Conservation (phyloP, 805 yeast species). For the Candida mattraensis region DNA sequence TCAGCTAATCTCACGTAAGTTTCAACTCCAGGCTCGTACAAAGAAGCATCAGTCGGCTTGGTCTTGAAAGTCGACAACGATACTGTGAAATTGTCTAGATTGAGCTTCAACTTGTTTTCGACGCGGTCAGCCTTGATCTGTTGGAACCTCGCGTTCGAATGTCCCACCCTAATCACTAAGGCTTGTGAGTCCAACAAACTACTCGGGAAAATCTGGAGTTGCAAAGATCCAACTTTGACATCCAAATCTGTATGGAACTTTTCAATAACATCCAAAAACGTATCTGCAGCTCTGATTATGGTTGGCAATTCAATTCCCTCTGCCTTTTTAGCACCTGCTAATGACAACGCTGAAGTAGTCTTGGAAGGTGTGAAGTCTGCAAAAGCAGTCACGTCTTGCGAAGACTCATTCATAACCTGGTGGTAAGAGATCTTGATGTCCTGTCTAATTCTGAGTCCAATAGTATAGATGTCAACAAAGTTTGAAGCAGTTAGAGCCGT, state of each 20-base stretch:
- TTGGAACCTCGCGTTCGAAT: slow-evolving; percentile 51
- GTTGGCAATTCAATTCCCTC: background rate
- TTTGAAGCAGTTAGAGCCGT: slow-evolving; percentile 88
- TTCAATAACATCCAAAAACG: slow-evolving; percentile 30
- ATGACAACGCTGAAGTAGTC: slow-evolving; percentile 1
- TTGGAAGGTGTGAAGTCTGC: too few species aligned
- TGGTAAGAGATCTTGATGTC: slow-evolving; percentile 72
- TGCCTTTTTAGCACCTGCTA: background rate
- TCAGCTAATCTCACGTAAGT: slow-evolving; percentile 57
- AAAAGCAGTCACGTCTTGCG: slow-evolving; percentile 19
- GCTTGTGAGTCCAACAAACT: slow-evolving; percentile 78
- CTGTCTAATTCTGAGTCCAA: slow-evolving; percentile 67
- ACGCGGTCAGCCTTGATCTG: slow-evolving; percentile 46
- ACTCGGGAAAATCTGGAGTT: slow-evolving; percentile 77
- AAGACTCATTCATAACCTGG: slow-evolving; percentile 69
- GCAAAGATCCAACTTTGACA: slow-evolving; percentile 54
- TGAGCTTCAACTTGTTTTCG: slow-evolving; percentile 59
- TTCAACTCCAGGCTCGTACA: slow-evolving; percentile 43
- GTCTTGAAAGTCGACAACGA: slow-evolving; percentile 62
- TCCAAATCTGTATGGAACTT: slow-evolving; percentile 67
- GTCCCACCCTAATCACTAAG: slow-evolving; percentile 57
- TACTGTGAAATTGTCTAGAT: slow-evolving; percentile 61
- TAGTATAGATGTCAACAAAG: slow-evolving; percentile 71
- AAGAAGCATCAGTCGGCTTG: slow-evolving; percentile 47
- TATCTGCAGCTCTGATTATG: slow-evolving; percentile 1